Base-by-base conservation (phyloP, 441 rosid genomes). In the Capsella rubella region DNA sequence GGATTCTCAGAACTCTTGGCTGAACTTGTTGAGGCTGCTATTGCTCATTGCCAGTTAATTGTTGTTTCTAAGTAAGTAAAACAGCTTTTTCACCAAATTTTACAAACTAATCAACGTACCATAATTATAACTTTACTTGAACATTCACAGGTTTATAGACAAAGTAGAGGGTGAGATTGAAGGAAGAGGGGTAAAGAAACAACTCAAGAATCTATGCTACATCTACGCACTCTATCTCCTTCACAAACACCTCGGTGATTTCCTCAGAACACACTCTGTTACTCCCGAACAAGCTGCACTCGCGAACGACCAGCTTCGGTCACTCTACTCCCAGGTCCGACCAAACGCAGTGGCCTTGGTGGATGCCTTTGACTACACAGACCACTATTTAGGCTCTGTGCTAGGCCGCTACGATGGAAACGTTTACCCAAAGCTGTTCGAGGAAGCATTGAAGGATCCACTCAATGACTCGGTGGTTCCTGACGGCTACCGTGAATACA, bases 371-470 rank as follows among this genome's bases (percentile, higher is more conserved):
- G 87, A 89, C 51, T 92, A 92, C 85, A 90, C 99, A 0, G 96
- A 95, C 82, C 97, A 92, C 79, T 89, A 63, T 82, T 87, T 95
- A n/a, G 82, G 87, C 39, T 95, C 98, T 1, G 72, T 85, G 52
- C 96, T 95, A 4, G 98, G 98, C 7, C 79, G 98, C 47, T 95
- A 84, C 11, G 98, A 95, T 12, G 99, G 99, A 64, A 88, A 92
- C 12, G 97, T 90, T 45, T 95, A 92, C 74, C 95, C 91, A 1
- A 90, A 84, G 39, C 89, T 95, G 2, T 87, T 88, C 0, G 96
- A 92, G 77, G 96, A 84, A 52, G 97, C 97, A 1, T 87, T 93
- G 97, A 92, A 95, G 82, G 97, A 92, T 77, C 99, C 99, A 64
- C 78, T 92, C 54, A 95, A 92, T 42, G 99, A 95, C 42, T 78